phyloP scores from a whole-genome alignment of 2,329 filamentous ascomycete genomes.

The Monascus ruber region DNA sequence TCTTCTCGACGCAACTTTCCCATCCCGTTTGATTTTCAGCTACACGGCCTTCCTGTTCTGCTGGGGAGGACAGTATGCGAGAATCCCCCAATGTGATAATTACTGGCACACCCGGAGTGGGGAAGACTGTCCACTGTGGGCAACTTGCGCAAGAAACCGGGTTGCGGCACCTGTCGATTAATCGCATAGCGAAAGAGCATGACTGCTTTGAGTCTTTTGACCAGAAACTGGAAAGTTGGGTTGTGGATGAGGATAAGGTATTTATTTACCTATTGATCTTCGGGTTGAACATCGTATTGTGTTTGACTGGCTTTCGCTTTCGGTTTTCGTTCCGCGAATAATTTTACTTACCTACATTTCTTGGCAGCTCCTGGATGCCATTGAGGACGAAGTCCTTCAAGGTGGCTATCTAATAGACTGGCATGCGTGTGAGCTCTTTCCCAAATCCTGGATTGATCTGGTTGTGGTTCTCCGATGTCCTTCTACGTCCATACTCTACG shows the following conservation, averaged over 20 bases:
- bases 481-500: conserved; percentile 69
- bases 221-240: conserved; percentile 73
- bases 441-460: conserved; percentile 84
- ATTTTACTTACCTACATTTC: not conserved
- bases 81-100: conserved; percentile 74
- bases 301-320: conserved; percentile 1
- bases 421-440: conserved; percentile 95
- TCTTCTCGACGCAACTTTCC: no score
- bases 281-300: not conserved
- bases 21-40: no score
- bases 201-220: conserved; percentile 81
- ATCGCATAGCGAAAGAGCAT: conserved; percentile 81
- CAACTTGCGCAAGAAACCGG: conserved; percentile 64
- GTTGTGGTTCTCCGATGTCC: conserved; percentile 77
- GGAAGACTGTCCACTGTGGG: conserved; percentile 89
- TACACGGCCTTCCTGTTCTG: no score
- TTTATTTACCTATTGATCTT: not conserved
- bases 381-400: conserved; percentile 66
- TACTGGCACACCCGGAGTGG: conserved; percentile 89
- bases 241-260: conserved; percentile 95
- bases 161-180: conserved; percentile 74
- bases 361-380: conserved; percentile 61
- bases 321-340: conserved; percentile 1
- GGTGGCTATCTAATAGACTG: conserved; percentile 92
- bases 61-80: conserved; percentile 18